Conservation (phyloP, 2,329 filamentous ascomycete genomes). For the Xylaria sp. region DNA sequence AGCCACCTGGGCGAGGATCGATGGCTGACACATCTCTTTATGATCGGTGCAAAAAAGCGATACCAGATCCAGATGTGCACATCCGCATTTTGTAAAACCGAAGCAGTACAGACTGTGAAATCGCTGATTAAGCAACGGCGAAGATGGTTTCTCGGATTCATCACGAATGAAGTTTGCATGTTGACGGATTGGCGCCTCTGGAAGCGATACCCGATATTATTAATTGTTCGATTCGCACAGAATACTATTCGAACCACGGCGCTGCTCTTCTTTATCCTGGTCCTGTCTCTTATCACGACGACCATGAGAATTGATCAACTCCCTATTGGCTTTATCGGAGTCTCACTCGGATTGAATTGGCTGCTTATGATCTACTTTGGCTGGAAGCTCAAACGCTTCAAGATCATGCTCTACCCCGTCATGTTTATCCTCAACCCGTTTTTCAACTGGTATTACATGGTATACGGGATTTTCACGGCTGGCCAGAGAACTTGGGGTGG, state of each 20-base stretch:
- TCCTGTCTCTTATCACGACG: conserved; percentile 85
- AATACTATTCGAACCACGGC: conserved; percentile 96
- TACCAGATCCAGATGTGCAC: conserved; percentile 99
- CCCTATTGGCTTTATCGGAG: conserved; percentile 91
- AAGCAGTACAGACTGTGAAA: conserved; percentile 88
- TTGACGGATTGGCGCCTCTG: conserved; percentile 92
- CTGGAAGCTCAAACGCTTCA: conserved; percentile 84
- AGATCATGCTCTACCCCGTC: conserved; percentile 92
- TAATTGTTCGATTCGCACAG: conserved; percentile 90
- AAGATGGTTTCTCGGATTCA: conserved; percentile 96
- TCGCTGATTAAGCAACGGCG: conserved; percentile 93
- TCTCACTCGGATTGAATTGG: conserved; percentile 94
- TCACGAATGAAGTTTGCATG: conserved; percentile 99
- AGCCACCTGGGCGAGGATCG: conserved; percentile 94
- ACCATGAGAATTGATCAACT: conserved; percentile 80
- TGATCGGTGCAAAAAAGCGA: conserved; percentile 92
- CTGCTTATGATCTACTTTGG: conserved; percentile 96
- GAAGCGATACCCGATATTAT: conserved; percentile 88
- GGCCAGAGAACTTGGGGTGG: conserved; percentile 96
- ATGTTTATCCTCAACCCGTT: conserved; percentile 98
- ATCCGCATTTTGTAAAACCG: conserved; percentile 97
- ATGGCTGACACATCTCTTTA: conserved; percentile 98
- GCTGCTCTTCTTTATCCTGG: conserved; percentile 92
- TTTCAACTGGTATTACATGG: conserved; percentile 99
- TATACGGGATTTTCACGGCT: conserved; percentile 94